A percentile compares a stretch with the other conserved stretches of the same genome.
Evolutionary conservation across 371 early-diverging fungal genomes (phyloP).

Genomic region (Circinella minor): DNA sequence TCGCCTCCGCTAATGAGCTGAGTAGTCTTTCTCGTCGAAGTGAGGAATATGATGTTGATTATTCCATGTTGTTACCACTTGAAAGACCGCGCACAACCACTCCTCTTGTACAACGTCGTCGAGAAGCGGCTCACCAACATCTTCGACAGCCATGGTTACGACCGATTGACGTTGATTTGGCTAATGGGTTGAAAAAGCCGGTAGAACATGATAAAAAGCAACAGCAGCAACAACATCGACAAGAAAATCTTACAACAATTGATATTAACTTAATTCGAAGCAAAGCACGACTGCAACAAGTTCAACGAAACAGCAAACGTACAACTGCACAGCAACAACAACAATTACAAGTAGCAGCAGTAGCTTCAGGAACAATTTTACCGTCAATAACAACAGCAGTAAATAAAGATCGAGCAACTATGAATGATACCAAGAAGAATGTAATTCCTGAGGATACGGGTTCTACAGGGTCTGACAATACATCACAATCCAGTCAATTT

Average conservation of each 20-base stretch:
- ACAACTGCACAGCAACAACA: background rate
- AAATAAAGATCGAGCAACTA: no score
- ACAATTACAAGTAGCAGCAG: conserved; percentile 1
- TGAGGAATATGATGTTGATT: background rate
- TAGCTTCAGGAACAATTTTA: background rate
- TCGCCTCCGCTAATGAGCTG: conserved; percentile 26
- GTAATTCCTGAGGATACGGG: background rate
- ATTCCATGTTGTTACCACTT: conserved; percentile 1
- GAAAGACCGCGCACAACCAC: conserved; percentile 25
- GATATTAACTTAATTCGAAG: conserved; percentile 18
- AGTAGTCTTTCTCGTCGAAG: conserved; percentile 13
- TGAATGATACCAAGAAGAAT: background rate
- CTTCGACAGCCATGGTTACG: conserved; percentile 11
- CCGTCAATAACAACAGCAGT: no score
- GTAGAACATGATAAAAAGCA: background rate
- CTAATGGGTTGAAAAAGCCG: conserved; percentile 22
- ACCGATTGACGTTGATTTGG: conserved; percentile 33
- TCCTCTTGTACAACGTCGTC: conserved; percentile 21
- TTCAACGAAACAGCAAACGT: conserved; percentile 11
- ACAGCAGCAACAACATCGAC: conserved; percentile 4
- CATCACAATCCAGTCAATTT: conserved; percentile 18
- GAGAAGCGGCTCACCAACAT: background rate
- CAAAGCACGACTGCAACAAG: conserved; percentile 18
- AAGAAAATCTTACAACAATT: conserved; percentile 8
- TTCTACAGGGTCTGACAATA: conserved; percentile 11